These are phyloP conservation scores for Aspergillus campestris DNA, from an alignment of 495 filamentous ascomycete genomes.

Conservation along the genomic window DNA sequence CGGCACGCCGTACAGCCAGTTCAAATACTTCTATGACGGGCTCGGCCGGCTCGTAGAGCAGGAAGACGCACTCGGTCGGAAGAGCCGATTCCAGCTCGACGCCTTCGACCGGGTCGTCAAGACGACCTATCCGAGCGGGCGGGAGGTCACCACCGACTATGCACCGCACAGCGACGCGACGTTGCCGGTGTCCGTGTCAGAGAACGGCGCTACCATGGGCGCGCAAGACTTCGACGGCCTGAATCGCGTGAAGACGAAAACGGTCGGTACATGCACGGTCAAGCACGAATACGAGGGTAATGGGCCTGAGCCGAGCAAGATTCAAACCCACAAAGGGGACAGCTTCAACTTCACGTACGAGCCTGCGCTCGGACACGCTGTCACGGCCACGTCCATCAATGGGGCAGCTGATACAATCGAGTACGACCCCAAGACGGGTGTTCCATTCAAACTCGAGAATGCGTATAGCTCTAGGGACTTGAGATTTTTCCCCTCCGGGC, in stretches of 20 bases:
- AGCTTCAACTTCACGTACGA: too few relatives aligned
- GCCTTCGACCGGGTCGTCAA: slow-evolving; percentile 2
- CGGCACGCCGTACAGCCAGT: not conserved
- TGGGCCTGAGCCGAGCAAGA: not conserved
- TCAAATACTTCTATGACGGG: not conserved
- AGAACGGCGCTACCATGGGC: not conserved
- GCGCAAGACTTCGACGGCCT: slow-evolving; percentile 1
- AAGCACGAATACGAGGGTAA: not conserved
- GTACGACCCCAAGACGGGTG: not conserved
- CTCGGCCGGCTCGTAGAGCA: not conserved
- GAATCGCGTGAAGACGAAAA: not conserved
- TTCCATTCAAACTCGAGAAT: too few relatives aligned
- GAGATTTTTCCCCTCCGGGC: not conserved
- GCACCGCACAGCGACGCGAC: not conserved
- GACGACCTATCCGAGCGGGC: not conserved
- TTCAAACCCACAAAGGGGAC: too few relatives aligned
- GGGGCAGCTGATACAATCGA: not conserved
- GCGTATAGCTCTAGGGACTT: not conserved
- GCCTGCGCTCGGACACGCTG: too few relatives aligned
- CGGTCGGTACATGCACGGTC: not conserved
- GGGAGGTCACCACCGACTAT: not conserved
- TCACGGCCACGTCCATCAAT: too few relatives aligned
- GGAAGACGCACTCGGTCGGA: not conserved
- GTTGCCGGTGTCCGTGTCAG: not conserved
- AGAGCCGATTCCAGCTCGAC: not conserved